Evolutionary conservation across 2,329 filamentous ascomycete species (phyloP).

Genomic region (Epichloe festucae): DNA sequence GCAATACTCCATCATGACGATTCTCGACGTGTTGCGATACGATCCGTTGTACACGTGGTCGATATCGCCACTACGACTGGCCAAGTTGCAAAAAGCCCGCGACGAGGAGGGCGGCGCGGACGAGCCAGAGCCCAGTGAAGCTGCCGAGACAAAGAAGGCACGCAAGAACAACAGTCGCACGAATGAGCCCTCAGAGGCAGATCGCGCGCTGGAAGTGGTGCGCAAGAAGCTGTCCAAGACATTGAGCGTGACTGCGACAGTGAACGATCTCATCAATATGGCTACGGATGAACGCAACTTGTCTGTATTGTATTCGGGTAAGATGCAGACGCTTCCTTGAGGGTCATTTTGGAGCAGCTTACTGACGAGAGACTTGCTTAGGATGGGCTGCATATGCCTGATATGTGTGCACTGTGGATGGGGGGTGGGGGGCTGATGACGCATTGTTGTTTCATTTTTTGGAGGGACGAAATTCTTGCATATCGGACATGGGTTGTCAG

Average conservation of each 20-base stretch:
- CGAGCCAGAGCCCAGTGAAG: conserved; percentile 24
- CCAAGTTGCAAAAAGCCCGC: conserved; percentile 51
- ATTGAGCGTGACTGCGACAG: conserved; percentile 84
- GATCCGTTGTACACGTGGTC: conserved; percentile 96
- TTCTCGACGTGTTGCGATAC: conserved; percentile 93
- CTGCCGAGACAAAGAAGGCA: conserved; percentile 26
- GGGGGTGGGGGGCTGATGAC: background rate
- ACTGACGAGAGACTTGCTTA: conserved; percentile 14
- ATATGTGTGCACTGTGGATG: background rate
- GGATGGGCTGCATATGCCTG: conserved; percentile 36
- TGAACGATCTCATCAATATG: conserved; percentile 94
- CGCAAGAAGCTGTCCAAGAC: conserved; percentile 93
- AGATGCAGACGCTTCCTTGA: conserved; percentile 12
- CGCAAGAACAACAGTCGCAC: conserved; percentile 22
- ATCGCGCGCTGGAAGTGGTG: conserved; percentile 82
- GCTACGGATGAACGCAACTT: conserved; percentile 87
- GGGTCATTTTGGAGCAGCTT: background rate
- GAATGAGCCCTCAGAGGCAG: conserved; percentile 62
- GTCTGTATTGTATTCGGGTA: conserved; percentile 75
- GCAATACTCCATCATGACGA: conserved; percentile 95
- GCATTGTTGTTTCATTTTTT: background rate
- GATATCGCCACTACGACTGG: conserved; percentile 56
- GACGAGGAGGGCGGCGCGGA: conserved; percentile 29
- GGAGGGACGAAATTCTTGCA: background rate
- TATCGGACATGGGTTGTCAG: background rate